These are phyloP conservation scores for Colletotrichum sp. DNA, from an alignment of 2,329 filamentous ascomycete species.

Conservation along the genomic window DNA sequence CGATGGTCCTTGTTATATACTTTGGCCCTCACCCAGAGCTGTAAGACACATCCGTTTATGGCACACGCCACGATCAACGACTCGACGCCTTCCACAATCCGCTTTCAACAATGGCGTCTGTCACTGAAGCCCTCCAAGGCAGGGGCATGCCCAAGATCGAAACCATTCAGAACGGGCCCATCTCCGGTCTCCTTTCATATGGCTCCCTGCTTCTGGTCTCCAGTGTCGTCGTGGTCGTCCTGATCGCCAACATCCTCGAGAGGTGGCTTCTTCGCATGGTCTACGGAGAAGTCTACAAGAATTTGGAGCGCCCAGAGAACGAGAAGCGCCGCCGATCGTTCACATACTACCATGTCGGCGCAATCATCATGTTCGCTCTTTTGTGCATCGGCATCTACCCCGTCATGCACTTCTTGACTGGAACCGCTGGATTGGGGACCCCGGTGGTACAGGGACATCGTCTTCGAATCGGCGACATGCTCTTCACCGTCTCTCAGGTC, in stretches of 20 bases:
- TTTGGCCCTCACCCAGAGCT: background rate
- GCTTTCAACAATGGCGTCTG: background rate
- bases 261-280: slow-evolving; percentile 11
- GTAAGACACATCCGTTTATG: background rate
- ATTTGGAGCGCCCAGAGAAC: background rate
- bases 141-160: slow-evolving; percentile 12
- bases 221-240: slow-evolving; percentile 10
- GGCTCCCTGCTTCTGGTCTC: slow-evolving; percentile 19
- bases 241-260: slow-evolving; percentile 19
- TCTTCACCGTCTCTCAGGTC: slow-evolving; percentile 15
- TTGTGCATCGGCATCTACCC: slow-evolving; percentile 18
- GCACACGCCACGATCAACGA: background rate
- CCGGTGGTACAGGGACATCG: slow-evolving; percentile 1
- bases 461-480: slow-evolving; percentile 16
- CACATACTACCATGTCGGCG: slow-evolving; percentile 23
- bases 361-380: slow-evolving; percentile 11
- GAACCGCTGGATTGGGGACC: background rate
- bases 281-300: slow-evolving; percentile 8
- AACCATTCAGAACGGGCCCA: slow-evolving; percentile 5
- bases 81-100: background rate
- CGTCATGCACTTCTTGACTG: slow-evolving; percentile 9
- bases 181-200: background rate
- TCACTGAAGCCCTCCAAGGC: background rate
- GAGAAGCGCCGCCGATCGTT: slow-evolving; percentile 22
- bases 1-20: background rate